These are phyloP conservation scores for Diplodia corticola DNA, from an alignment of 2,329 filamentous ascomycete genomes.

Conservation along the genomic window DNA sequence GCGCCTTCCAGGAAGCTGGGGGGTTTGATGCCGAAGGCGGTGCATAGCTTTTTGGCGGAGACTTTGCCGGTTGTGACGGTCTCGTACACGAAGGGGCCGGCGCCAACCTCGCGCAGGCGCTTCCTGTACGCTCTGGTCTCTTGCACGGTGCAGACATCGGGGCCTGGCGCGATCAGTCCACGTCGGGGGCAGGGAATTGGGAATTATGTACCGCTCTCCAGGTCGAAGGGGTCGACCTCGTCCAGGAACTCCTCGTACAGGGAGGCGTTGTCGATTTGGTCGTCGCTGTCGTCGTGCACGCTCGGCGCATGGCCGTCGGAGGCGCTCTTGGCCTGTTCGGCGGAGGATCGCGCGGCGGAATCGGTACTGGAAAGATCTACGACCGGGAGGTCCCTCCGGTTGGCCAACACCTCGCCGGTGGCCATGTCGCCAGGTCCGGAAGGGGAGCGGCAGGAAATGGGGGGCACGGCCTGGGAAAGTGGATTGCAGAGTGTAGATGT, in stretches of 20 bases:
- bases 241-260: slow-evolving; percentile 28
- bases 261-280: slow-evolving; percentile 35
- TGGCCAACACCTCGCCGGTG: slow-evolving; percentile 20
- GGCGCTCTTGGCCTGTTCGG: slow-evolving; percentile 14
- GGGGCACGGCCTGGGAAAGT: neutral
- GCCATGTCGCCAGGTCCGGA: slow-evolving; percentile 18
- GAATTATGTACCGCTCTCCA: slow-evolving; percentile 15
- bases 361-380: slow-evolving; percentile 17
- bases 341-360: slow-evolving; percentile 11
- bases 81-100: slow-evolving; percentile 71
- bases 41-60: slow-evolving; percentile 79
- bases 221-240: slow-evolving; percentile 24
- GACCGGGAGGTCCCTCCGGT: slow-evolving; percentile 19
- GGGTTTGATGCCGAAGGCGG: slow-evolving; percentile 77
- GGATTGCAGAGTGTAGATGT: slow-evolving; percentile 17
- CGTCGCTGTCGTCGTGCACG: slow-evolving; percentile 29
- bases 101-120: slow-evolving; percentile 74
- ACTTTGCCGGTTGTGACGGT: slow-evolving; percentile 69
- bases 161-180: slow-evolving; percentile 27
- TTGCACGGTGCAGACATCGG: slow-evolving; percentile 36
- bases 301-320: slow-evolving; percentile 12
- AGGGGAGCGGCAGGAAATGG: neutral
- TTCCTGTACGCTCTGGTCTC: slow-evolving; percentile 69
- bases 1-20: slow-evolving; percentile 71
- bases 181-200: neutral